These are phyloP conservation scores for Petasospora rhodanensis DNA, from an alignment of 1,139 yeast genomes.

Conservation along the genomic window DNA sequence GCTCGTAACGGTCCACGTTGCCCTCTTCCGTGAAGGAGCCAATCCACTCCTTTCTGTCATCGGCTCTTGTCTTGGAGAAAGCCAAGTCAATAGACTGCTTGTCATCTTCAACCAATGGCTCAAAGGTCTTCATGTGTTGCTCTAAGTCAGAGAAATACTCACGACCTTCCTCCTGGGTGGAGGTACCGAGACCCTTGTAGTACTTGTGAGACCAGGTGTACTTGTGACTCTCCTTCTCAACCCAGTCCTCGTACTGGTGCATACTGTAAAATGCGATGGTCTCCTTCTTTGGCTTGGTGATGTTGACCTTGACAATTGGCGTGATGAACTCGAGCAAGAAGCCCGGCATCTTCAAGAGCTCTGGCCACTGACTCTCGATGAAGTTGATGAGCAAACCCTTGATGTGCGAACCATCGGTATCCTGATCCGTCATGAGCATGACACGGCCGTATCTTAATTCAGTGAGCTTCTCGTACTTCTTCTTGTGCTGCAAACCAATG, in stretches of 20 bases:
- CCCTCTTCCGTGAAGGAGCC: constrained; percentile 93
- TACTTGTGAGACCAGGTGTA: constrained; percentile 92
- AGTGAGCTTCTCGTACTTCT: constrained; percentile 67
- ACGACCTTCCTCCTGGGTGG: constrained; percentile 72
- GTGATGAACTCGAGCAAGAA: constrained; percentile 92
- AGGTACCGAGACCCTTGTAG: constrained; percentile 98
- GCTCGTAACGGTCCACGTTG: constrained; percentile 36
- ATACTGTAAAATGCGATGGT: constrained; percentile 81
- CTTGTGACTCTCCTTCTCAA: constrained; percentile 71
- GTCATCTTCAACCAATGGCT: constrained; percentile 78
- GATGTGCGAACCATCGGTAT: constrained; percentile 98
- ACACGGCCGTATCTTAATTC: constrained; percentile 91
- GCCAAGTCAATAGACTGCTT: constrained; percentile 84
- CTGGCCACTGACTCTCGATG: constrained; percentile 92
- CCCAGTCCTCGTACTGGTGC: constrained; percentile 96
- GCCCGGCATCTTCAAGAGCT: constrained; percentile 85
- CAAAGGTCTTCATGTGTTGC: constrained; percentile 81
- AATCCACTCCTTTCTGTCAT: constrained; percentile 96
- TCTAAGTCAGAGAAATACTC: constrained; percentile 87
- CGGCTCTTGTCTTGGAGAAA: constrained; percentile 92
- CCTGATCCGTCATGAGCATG: constrained; percentile 99
- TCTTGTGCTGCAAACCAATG: constrained; percentile 92
- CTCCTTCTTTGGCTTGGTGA: constrained; percentile 60
- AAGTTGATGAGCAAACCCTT: constrained; percentile 94
- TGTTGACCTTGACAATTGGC: constrained; percentile 89